Evolutionary conservation across 192 early-diverging fungal genomes (phyloP).

Genomic region (Umbelopsis ramanniana): DNA sequence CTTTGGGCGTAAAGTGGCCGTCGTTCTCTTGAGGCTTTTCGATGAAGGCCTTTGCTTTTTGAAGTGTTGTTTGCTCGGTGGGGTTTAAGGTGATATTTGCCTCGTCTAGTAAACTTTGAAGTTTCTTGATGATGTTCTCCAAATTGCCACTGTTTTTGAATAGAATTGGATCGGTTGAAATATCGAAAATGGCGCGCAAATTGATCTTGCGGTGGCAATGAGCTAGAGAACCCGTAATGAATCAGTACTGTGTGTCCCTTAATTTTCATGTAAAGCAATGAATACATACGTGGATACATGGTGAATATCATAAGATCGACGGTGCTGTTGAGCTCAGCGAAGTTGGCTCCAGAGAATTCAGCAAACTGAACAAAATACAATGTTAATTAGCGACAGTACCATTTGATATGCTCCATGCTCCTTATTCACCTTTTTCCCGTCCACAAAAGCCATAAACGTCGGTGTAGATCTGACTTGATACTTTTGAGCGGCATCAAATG

Average conservation of each 20-base stretch:
- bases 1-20: neutral
- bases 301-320: slow-evolving; percentile 66
- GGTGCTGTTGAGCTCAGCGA: slow-evolving; percentile 56
- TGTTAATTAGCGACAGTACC: neutral
- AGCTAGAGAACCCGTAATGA: slow-evolving; percentile 36
- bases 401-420: neutral
- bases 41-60: neutral
- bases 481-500: slow-evolving; percentile 52
- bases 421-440: slow-evolving; percentile 49
- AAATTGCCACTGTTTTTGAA: slow-evolving; percentile 39
- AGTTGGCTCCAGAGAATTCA: slow-evolving; percentile 68
- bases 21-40: neutral
- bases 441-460: slow-evolving; percentile 72
- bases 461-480: slow-evolving; percentile 69
- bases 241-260: neutral
- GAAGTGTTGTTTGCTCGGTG: slow-evolving; percentile 14
- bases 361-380: slow-evolving; percentile 32
- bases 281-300: slow-evolving; percentile 62
- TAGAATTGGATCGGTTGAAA: slow-evolving; percentile 50
- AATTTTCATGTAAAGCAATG: neutral
- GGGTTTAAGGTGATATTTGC: slow-evolving; percentile 11
- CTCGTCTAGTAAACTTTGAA: slow-evolving; percentile 34
- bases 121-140: slow-evolving; percentile 42
- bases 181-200: slow-evolving; percentile 42
- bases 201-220: slow-evolving; percentile 62